Evolutionary conservation across 2,329 filamentous ascomycete genomes (phyloP).

Genomic region (Sarocladium kiliense): DNA sequence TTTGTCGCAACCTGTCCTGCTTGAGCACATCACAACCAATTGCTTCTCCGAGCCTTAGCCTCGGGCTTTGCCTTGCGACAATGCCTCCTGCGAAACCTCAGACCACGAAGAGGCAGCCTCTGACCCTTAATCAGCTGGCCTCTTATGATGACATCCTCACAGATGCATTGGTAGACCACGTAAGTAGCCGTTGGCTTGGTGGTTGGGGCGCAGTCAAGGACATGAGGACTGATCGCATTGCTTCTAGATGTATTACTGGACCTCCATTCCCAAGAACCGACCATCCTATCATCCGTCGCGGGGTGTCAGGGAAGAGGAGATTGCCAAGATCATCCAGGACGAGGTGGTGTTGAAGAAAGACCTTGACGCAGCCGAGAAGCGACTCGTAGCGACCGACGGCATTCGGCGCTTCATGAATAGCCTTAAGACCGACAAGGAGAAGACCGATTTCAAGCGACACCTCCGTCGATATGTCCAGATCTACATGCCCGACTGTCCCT

Average conservation of each 20-base stretch:
- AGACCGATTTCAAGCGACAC: constrained; percentile 80
- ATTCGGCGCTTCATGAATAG: constrained; percentile 64
- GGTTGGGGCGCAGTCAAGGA: neutral
- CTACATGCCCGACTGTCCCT: constrained; percentile 89
- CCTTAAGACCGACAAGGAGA: constrained; percentile 71
- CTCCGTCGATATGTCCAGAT: constrained; percentile 87
- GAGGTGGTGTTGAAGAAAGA: constrained; percentile 74
- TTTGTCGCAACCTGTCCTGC: neutral
- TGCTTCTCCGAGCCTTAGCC: neutral
- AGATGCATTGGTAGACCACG: constrained; percentile 91
- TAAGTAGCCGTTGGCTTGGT: constrained; percentile 43
- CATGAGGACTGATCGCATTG: constrained; percentile 16
- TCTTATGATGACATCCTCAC: constrained; percentile 95
- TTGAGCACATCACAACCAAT: neutral
- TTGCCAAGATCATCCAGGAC: constrained; percentile 54
- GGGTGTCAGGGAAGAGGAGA: constrained; percentile 63
- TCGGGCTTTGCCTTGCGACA: neutral
- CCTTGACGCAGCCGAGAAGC: constrained; percentile 61
- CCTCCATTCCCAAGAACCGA: constrained; percentile 89
- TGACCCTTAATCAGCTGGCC: constrained; percentile 83
- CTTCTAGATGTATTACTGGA: constrained; percentile 87
- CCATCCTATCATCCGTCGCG: constrained; percentile 80
- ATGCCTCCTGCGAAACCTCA: constrained; percentile 33
- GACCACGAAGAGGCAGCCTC: constrained; percentile 56
- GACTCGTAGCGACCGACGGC: constrained; percentile 67